A percentile compares a stretch with the other conserved stretches of the same genome.
Evolutionary conservation across 1,139 yeast genomes (phyloP).

Genomic region (Geotrichum citri-aurantii): DNA sequence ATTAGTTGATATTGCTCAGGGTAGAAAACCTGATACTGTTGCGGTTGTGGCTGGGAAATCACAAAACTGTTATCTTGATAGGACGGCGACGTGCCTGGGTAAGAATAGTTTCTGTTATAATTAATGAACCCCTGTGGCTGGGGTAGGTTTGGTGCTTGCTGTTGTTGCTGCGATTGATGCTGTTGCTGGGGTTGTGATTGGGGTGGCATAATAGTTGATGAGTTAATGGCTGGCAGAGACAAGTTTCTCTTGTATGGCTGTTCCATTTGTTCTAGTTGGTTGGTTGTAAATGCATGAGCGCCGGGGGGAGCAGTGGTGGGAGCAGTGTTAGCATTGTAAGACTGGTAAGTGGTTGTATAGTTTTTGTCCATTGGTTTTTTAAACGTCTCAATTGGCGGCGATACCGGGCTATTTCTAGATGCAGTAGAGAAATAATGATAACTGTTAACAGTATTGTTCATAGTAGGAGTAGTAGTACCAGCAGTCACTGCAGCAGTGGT

Average conservation of each 20-base stretch:
- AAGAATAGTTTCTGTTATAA: neutral
- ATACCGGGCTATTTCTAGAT: neutral
- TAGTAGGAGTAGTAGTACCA: neutral
- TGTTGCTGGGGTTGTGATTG: neutral
- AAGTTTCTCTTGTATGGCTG: slow-evolving; percentile 6
- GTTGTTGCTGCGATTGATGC: neutral
- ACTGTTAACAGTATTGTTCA: neutral
- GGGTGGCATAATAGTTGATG: neutral
- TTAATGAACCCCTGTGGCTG: neutral
- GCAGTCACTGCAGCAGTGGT: neutral
- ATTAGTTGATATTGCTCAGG: neutral
- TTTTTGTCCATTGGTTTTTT: neutral
- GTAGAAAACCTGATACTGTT: neutral
- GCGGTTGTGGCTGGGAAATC: neutral
- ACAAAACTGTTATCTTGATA: neutral
- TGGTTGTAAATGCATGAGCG: neutral
- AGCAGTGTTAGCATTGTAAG: neutral
- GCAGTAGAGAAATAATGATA: neutral
- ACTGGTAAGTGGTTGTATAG: neutral
- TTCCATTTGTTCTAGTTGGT: slow-evolving; percentile 1
- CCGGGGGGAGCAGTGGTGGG: neutral
- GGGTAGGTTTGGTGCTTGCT: neutral
- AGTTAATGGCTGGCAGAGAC: slow-evolving; percentile 3
- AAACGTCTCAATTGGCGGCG: neutral
- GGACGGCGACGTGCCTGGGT: neutral